These are phyloP conservation scores for Lipomyces anomalus DNA, from an alignment of 805 yeast genomes.

Conservation along the genomic window DNA sequence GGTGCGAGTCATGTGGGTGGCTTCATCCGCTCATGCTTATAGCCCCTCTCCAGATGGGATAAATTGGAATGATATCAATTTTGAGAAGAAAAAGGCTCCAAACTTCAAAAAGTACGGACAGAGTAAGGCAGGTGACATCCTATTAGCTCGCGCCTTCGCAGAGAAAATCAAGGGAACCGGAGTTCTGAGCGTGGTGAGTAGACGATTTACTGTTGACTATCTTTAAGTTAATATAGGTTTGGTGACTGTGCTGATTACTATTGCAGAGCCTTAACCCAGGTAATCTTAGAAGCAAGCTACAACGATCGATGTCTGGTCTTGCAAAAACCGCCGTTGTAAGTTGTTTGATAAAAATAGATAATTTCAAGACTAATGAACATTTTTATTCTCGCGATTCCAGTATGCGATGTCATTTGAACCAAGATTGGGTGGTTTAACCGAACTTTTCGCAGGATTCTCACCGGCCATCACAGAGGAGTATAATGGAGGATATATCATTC, in stretches of 20 bases:
- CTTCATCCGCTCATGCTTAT: slow-evolving; percentile 37
- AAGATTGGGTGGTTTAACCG: slow-evolving; percentile 42
- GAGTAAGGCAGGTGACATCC: slow-evolving; percentile 32
- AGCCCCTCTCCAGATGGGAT: slow-evolving; percentile 34
- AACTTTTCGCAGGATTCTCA: slow-evolving; percentile 40
- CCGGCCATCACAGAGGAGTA: slow-evolving; percentile 35
- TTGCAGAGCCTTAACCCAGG: slow-evolving; percentile 20
- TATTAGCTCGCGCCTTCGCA: too few relatives aligned
- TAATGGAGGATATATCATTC: slow-evolving; percentile 37
- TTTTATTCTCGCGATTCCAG: too few relatives aligned
- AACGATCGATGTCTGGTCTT: slow-evolving; percentile 18
- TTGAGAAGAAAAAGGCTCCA: slow-evolving; percentile 18
- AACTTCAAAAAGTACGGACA: slow-evolving; percentile 11
- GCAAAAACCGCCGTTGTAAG: slow-evolving; percentile 9
- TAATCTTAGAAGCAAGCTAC: slow-evolving; percentile 13
- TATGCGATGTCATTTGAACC: neutral
- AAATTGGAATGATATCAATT: slow-evolving; percentile 34
- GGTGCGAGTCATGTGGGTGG: slow-evolving; percentile 42
- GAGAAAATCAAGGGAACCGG: too few relatives aligned
- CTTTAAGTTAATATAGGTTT: too few relatives aligned
- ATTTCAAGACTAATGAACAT: slow-evolving; percentile 26
- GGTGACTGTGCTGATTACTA: neutral
- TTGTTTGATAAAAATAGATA: slow-evolving; percentile 5
- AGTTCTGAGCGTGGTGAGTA: too few relatives aligned
- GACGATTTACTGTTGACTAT: too few relatives aligned